Evolutionary conservation across 225 moss, liverwort and hornwort species (phyloP).

Genomic region (Straminergon stramineum): DNA sequence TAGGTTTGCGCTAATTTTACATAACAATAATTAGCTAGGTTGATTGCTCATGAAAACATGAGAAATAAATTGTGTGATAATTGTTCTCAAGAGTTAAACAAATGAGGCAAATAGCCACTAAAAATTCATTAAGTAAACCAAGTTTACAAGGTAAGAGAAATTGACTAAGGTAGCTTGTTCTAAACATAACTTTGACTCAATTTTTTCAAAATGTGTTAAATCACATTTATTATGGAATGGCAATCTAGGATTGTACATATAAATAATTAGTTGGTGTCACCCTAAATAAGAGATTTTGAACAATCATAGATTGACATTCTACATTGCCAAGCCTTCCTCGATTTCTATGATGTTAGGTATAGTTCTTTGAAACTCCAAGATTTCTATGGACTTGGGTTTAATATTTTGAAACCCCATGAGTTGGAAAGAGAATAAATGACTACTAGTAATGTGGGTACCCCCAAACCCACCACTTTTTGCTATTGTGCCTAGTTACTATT

Average conservation of each 20-base stretch:
- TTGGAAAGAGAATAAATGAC: neutral
- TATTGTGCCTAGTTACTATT: too few relatives aligned
- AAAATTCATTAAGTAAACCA: neutral
- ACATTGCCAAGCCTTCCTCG: fast-evolving
- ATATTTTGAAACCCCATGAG: neutral
- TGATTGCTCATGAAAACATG: neutral
- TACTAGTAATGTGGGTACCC: neutral
- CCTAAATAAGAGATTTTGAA: neutral
- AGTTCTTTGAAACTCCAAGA: neutral
- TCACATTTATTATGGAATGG: neutral
- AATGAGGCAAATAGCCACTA: neutral
- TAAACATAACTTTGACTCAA: neutral
- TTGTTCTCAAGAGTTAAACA: neutral
- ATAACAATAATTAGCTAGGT: neutral
- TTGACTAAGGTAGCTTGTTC: neutral
- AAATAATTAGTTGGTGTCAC: neutral
- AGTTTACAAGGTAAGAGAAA: neutral
- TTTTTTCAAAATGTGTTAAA: neutral
- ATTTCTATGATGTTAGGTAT: fast-evolving
- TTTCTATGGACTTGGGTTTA: neutral
- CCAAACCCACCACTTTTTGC: too few relatives aligned
- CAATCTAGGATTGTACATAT: neutral
- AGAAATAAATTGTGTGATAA: neutral
- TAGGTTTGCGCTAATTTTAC: fast-evolving
- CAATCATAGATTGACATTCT: too few relatives aligned